A percentile compares a stretch with the other conserved stretches of the same genome.
These are phyloP conservation scores for Neostapfia colusana DNA, from an alignment of 176 grass and related monocot genomes.

Conservation along the genomic window DNA sequence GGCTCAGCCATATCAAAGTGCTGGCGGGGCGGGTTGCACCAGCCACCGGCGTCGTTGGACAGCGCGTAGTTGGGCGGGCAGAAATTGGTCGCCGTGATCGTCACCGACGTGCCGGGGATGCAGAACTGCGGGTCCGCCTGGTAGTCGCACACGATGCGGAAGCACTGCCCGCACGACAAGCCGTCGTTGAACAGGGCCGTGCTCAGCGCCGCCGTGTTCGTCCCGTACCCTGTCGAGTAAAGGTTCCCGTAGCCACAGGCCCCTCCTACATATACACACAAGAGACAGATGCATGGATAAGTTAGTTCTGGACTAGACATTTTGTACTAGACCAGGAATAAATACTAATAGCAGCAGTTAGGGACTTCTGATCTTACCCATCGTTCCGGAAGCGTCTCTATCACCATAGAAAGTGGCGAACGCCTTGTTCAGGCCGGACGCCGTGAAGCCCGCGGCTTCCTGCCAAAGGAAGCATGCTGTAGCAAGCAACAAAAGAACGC, in stretches of 20 bases:
- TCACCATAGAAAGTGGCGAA: constrained; percentile 90
- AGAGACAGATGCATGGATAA: background rate
- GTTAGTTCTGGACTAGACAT: background rate
- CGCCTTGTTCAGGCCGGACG: constrained; percentile 40
- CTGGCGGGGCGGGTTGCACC: constrained; percentile 81
- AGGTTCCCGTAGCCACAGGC: constrained; percentile 86
- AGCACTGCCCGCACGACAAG: constrained; percentile 64
- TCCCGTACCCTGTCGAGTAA: constrained; percentile 67
- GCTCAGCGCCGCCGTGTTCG: constrained; percentile 64
- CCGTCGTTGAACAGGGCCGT: constrained; percentile 66
- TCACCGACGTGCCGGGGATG: constrained; percentile 48
- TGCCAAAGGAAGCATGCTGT: constrained; percentile 32
- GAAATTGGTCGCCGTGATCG: constrained; percentile 83
- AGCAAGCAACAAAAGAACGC: background rate
- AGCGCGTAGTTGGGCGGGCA: constrained; percentile 88
- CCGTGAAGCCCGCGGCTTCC: constrained; percentile 20
- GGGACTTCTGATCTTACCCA: constrained; percentile 47
- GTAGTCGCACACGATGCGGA: constrained; percentile 62
- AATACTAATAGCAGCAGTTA: background rate
- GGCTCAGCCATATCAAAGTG: constrained; percentile 89
- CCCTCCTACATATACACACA: constrained; percentile 47
- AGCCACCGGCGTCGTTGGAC: constrained; percentile 70
- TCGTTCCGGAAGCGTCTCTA: constrained; percentile 72
- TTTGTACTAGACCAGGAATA: no score
- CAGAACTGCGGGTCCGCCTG: constrained; percentile 47